Percentiles rank a stretch among this genome's conserved stretches.
These are phyloP conservation scores for Beauveria sp. DNA, from an alignment of 2,329 filamentous ascomycete genomes.

Conservation along the genomic window DNA sequence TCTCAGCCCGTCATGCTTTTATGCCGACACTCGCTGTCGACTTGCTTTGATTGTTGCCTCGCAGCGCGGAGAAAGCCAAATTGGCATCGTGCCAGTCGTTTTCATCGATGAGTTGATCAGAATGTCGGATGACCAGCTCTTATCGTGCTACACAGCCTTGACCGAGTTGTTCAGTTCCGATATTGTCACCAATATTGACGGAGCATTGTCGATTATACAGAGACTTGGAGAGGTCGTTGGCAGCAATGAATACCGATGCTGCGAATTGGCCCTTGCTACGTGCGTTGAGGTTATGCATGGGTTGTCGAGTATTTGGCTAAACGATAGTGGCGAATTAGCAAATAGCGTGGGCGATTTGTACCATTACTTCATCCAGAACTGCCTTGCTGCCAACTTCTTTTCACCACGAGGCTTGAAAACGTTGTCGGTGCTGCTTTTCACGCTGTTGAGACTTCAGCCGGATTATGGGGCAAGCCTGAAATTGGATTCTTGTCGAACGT, in stretches of 20 bases:
- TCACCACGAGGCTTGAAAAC: conserved; percentile 62
- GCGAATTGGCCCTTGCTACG: conserved; percentile 62
- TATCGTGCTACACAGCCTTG: conserved; percentile 43
- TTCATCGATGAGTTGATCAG: conserved; percentile 44
- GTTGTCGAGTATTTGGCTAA: conserved; percentile 56
- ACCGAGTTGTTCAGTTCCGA: conserved; percentile 48
- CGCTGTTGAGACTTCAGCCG: conserved; percentile 58
- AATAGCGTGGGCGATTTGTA: conserved; percentile 69
- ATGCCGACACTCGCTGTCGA: conserved; percentile 37
- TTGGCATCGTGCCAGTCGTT: conserved; percentile 40
- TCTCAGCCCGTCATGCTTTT: conserved; percentile 38
- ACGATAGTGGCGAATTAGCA: conserved; percentile 51
- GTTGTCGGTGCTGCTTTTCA: conserved; percentile 61
- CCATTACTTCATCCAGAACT: conserved; percentile 61
- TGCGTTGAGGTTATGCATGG: conserved; percentile 62
- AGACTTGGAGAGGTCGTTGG: conserved; percentile 45
- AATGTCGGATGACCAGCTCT: conserved; percentile 44
- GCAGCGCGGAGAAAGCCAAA: conserved; percentile 33
- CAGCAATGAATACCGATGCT: conserved; percentile 57
- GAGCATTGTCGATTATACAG: conserved; percentile 40
- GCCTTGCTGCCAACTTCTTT: conserved; percentile 59
- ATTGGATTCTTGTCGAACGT: conserved; percentile 57
- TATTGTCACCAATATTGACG: conserved; percentile 38
- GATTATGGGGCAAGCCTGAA: conserved; percentile 56
- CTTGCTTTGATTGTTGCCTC: conserved; percentile 38